Conservation (phyloP, 805 yeast genomes). For the Ogataea nitratoaversa region DNA sequence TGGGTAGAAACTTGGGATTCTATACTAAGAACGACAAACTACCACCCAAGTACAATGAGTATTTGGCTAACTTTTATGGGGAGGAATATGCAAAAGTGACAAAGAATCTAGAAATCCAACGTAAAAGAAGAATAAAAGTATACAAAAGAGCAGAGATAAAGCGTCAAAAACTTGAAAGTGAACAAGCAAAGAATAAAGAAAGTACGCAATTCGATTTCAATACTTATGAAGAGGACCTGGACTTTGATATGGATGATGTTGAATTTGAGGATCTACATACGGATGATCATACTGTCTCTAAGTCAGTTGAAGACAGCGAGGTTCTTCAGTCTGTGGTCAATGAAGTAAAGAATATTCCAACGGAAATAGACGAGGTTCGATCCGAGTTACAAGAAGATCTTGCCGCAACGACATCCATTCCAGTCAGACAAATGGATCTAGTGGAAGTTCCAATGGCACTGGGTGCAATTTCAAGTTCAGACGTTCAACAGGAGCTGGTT, state of each 20-base stretch:
- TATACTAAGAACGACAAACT: slow-evolving; percentile 20
- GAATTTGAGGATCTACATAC: slow-evolving; percentile 13
- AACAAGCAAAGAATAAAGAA: slow-evolving; percentile 14
- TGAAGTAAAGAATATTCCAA: too few species aligned
- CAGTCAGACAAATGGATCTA: too few species aligned
- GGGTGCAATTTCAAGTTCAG: too few species aligned
- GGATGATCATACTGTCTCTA: neutral
- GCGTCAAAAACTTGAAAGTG: slow-evolving; percentile 25
- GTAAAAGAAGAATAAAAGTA: slow-evolving; percentile 27
- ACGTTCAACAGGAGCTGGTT: too few species aligned
- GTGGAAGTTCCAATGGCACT: too few species aligned
- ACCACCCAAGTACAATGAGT: slow-evolving; percentile 21
- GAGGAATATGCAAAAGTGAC: slow-evolving; percentile 20
- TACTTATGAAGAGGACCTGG: slow-evolving; percentile 26
- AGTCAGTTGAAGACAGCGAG: neutral
- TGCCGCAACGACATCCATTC: too few species aligned
- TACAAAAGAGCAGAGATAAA: slow-evolving; percentile 26
- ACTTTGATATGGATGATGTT: slow-evolving; percentile 28
- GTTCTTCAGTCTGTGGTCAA: slow-evolving; percentile 11
- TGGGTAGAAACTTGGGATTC: slow-evolving; percentile 30
- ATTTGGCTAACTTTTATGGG: slow-evolving; percentile 14
- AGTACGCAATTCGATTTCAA: slow-evolving; percentile 19
- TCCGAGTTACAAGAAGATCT: too few species aligned
- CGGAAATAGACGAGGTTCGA: too few species aligned
- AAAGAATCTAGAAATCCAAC: slow-evolving; percentile 29